Base-by-base conservation (phyloP, 1,284 basidiomycete genomes). In the Boletus semigastroideus region DNA sequence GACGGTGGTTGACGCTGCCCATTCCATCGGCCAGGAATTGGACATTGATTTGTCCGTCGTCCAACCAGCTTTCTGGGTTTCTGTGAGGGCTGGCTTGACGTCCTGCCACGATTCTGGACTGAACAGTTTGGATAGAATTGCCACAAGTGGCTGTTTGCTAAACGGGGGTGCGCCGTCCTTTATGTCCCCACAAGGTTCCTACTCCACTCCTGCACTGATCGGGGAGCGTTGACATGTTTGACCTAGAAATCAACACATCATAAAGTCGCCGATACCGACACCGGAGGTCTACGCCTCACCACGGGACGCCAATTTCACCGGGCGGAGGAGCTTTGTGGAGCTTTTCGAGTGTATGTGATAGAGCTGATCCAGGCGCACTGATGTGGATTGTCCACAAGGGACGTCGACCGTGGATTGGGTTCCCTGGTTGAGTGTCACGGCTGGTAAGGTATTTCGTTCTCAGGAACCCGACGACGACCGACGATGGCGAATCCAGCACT, bases 131-230 rank as follows among this genome's bases (percentile, higher is more conserved):
- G 2, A 30, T 46, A 86, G 80, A 92, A 92, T 64, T 87, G 84
- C 59, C 89, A 93, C 72, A 94, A 94, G 67, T 94, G 92, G 92
- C 70, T 94, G 3, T 83, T 74, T 58, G 79, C 83, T 6, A 90
- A 92, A 65, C 78, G 92, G 8, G 77, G 81, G 8, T 83, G 79
- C 48, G 87, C 90, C 0, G 72, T 89, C 13, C 72, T 95, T 25
- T 95, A 94, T 67, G 85, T 90, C 3, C 86, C 92, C 0, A 78
- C 79, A 58, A 75, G 88, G 90, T 89, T 52, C 44, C 5, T 25
- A 74, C 58, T 40, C 2, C 13, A n/a, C 13, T 41, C 25, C 16
- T 28, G 16, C 8, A 19, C 27, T 17, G 25, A 25, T 33, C 11
- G 20, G 40, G 20, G 38, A 39, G 38, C 37, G 42, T 25, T 34